Conservation (phyloP, 2,329 filamentous ascomycete genomes). For the Thelonectria olida region DNA sequence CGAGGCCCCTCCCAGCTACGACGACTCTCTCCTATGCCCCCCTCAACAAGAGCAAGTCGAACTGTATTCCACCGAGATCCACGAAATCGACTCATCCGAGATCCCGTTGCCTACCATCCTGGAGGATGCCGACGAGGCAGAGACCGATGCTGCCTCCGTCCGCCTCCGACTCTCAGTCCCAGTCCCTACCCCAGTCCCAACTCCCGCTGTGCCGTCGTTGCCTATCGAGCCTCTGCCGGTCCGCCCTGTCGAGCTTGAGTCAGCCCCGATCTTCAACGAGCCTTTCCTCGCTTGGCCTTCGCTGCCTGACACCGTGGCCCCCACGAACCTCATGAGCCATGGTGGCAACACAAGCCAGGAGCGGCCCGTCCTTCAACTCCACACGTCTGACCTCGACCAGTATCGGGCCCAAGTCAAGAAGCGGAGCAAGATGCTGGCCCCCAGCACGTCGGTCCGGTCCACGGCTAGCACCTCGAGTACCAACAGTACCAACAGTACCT, state of each 20-base stretch:
- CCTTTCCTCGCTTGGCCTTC: constrained; percentile 42
- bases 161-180: constrained; percentile 10
- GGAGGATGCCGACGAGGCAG: constrained; percentile 38
- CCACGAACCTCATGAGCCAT: constrained; percentile 35
- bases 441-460: constrained; percentile 59
- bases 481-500: constrained; percentile 48
- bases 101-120: constrained; percentile 45
- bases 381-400: constrained; percentile 48
- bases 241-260: constrained; percentile 39
- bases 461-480: constrained; percentile 52
- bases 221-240: constrained; percentile 33
- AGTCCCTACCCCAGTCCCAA: constrained; percentile 10
- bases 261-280: constrained; percentile 30
- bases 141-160: constrained; percentile 15
- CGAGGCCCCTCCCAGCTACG: constrained; percentile 58
- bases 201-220: constrained; percentile 30
- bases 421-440: constrained; percentile 55
- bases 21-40: constrained; percentile 52
- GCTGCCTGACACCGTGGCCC: constrained; percentile 35
- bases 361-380: constrained; percentile 51
- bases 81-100: constrained; percentile 62
- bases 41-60: constrained; percentile 46
- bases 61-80: constrained; percentile 59
- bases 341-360: constrained; percentile 27
- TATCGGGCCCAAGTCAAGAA: constrained; percentile 41